These are phyloP conservation scores for Dioscorea dumetorum DNA, from an alignment of 106 monocot genomes.

Conservation along the genomic window DNA sequence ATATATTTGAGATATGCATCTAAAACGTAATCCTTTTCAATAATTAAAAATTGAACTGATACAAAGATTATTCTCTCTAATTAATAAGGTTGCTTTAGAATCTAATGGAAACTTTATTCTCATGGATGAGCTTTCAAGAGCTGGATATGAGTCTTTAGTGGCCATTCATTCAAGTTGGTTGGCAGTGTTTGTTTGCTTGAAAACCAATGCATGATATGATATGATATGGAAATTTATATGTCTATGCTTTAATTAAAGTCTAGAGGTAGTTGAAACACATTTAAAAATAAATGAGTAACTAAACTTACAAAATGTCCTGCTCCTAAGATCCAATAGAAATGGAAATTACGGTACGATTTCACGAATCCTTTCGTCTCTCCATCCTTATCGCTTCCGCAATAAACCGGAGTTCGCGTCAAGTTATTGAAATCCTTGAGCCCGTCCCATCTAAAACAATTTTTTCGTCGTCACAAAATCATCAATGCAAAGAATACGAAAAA, in stretches of 20 bases:
- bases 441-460: constrained; percentile 49
- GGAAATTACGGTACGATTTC: constrained; percentile 64
- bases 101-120: too few relatives aligned
- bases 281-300: neutral
- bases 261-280: neutral
- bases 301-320: constrained; percentile 92
- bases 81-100: neutral
- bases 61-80: neutral
- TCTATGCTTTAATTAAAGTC: too few relatives aligned
- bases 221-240: neutral
- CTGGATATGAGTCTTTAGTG: too few relatives aligned
- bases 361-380: constrained; percentile 54
- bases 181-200: neutral
- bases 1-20: too few relatives aligned
- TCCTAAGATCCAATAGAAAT: constrained; percentile 87
- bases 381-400: constrained; percentile 28
- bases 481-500: neutral
- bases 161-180: too few relatives aligned
- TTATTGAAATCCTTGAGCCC: constrained; percentile 54
- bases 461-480: too few relatives aligned
- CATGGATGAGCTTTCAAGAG: too few relatives aligned
- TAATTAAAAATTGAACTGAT: neutral
- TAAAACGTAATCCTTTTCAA: too few relatives aligned
- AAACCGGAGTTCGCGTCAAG: constrained; percentile 31
- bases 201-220: neutral